Evolutionary conservation across 1,284 basidiomycete species (phyloP).

Genomic region (Ganoderma boninense): DNA sequence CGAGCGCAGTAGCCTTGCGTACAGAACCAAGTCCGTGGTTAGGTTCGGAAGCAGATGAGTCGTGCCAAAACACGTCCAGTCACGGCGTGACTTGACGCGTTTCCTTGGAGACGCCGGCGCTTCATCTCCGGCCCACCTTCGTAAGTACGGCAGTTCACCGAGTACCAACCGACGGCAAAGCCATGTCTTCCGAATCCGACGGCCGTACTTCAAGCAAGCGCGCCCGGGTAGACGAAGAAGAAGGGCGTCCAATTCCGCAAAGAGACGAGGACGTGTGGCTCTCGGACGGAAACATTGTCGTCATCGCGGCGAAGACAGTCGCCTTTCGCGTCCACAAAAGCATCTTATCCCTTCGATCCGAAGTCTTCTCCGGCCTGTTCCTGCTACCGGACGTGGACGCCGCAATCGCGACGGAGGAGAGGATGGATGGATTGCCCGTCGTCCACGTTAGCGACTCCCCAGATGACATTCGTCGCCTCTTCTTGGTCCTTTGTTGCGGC

Average conservation of each 20-base stretch:
- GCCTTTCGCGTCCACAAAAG: slow-evolving; percentile 6
- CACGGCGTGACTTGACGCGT: no score
- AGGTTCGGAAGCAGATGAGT: neutral
- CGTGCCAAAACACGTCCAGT: no score
- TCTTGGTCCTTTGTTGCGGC: slow-evolving; percentile 5
- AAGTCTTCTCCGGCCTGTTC: neutral
- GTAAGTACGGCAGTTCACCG: no score
- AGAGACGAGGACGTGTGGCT: slow-evolving; percentile 21
- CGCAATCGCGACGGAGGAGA: neutral
- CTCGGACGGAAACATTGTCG: slow-evolving; percentile 33
- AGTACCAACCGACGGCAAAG: no score
- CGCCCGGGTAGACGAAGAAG: neutral
- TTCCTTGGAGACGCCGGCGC: no score
- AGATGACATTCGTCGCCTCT: neutral
- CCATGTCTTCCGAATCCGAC: neutral
- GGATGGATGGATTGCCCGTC: neutral
- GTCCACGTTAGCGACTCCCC: neutral
- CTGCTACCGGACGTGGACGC: neutral
- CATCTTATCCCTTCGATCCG: neutral
- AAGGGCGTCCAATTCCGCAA: neutral
- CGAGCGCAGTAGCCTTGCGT: neutral
- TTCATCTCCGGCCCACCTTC: no score
- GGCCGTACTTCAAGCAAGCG: neutral
- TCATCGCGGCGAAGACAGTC: neutral
- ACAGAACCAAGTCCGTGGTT: neutral